Percentiles rank a stretch among this genome's conserved stretches.
Conservation (phyloP, 1,284 basidiomycete genomes). For the Sanghuangporus sanghuang region DNA sequence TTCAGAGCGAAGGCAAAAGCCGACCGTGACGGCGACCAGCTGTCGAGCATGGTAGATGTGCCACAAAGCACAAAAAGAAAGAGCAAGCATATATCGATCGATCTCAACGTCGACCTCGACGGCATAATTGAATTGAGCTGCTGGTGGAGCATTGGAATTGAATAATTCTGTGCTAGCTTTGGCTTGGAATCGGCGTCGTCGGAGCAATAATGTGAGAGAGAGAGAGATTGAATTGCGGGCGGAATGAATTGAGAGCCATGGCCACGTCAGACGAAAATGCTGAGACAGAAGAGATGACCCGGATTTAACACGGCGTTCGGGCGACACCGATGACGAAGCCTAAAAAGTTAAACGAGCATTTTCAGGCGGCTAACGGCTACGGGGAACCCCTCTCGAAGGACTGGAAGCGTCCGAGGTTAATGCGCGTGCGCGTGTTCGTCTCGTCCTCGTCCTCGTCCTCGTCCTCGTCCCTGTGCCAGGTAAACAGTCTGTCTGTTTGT, state of each 20-base stretch:
- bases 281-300: neutral
- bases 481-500: neutral
- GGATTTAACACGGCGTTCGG: slow-evolving; percentile 16
- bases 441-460: too few species aligned
- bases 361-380: neutral
- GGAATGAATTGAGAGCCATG: neutral
- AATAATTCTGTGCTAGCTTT: too few species aligned
- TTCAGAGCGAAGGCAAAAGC: neutral
- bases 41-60: neutral
- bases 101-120: too few species aligned
- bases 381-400: too few species aligned
- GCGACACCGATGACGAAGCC: slow-evolving; percentile 4
- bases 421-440: neutral
- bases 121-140: neutral
- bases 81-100: too few species aligned
- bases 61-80: neutral
- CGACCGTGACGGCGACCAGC: neutral
- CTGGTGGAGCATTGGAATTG: neutral
- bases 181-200: too few species aligned
- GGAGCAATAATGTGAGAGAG: too few species aligned
- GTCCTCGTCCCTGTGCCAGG: neutral
- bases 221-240: too few species aligned
- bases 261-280: neutral
- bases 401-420: neutral
- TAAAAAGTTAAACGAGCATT: slow-evolving; percentile 13